Percentiles rank a stretch among this genome's conserved stretches.
Evolutionary conservation across 805 yeast genomes (phyloP).

Genomic region (Lipomyces yamadae): DNA sequence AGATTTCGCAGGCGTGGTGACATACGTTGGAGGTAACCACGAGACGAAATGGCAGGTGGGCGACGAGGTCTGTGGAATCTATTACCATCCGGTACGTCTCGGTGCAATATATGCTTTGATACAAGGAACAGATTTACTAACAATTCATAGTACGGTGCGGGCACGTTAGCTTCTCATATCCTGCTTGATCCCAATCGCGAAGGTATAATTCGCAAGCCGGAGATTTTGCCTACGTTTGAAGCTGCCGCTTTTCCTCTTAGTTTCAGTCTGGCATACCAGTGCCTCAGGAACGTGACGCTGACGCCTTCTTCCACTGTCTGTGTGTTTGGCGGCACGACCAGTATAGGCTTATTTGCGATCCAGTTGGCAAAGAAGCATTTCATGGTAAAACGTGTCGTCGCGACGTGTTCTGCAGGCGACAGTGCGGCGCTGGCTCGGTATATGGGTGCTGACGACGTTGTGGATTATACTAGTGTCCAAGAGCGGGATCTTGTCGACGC

Average conservation of each 20-base stretch:
- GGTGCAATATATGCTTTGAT: background rate
- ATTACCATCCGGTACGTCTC: constrained; percentile 50
- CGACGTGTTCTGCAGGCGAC: constrained; percentile 55
- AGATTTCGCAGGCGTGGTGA: constrained; percentile 67
- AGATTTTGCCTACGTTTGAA: constrained; percentile 53
- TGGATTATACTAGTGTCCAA: constrained; percentile 61
- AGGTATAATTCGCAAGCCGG: constrained; percentile 55
- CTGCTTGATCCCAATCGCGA: constrained; percentile 60
- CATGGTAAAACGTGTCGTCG: constrained; percentile 58
- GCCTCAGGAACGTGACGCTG: constrained; percentile 48
- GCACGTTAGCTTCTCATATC: constrained; percentile 63
- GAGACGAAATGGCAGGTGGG: constrained; percentile 54
- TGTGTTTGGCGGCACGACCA: constrained; percentile 74
- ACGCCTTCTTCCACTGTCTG: constrained; percentile 57
- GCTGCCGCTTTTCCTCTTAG: constrained; percentile 73
- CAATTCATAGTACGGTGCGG: constrained; percentile 51
- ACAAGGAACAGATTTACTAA: background rate
- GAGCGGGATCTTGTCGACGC: constrained; percentile 41
- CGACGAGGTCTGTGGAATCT: constrained; percentile 67
- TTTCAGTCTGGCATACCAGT: constrained; percentile 63
- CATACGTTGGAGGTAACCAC: constrained; percentile 58
- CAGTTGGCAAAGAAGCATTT: constrained; percentile 60
- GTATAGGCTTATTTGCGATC: constrained; percentile 63
- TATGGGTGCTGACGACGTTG: constrained; percentile 62
- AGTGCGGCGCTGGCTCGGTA: constrained; percentile 53